These are phyloP conservation scores for Umbelopsis ramanniana DNA, from an alignment of 192 early-diverging fungal genomes.

Conservation along the genomic window DNA sequence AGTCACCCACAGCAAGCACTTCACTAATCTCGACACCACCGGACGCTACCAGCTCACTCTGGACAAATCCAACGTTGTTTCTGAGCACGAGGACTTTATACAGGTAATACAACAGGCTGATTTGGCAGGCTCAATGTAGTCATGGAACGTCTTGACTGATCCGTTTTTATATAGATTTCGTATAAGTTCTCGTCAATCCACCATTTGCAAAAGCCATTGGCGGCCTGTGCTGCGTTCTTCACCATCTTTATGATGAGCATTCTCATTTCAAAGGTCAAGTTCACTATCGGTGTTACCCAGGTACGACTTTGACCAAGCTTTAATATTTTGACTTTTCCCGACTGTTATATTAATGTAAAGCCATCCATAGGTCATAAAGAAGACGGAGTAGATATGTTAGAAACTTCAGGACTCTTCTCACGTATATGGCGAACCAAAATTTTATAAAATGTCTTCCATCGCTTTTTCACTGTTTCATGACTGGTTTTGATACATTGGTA, in stretches of 20 bases:
- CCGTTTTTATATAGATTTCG: constrained; percentile 39
- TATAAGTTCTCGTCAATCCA: constrained; percentile 53
- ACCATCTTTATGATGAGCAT: constrained; percentile 61
- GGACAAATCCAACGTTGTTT: constrained; percentile 70
- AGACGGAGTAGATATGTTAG: constrained; percentile 11
- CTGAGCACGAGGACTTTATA: constrained; percentile 59
- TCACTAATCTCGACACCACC: constrained; percentile 89
- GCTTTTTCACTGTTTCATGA: not conserved
- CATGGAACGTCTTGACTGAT: not conserved
- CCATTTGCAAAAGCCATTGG: constrained; percentile 68
- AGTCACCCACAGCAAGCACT: constrained; percentile 52
- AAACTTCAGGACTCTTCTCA: not conserved
- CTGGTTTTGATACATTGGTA: too few relatives aligned
- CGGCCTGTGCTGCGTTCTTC: constrained; percentile 54
- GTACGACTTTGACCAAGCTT: not conserved
- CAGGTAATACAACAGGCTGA: constrained; percentile 35
- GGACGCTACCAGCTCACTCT: constrained; percentile 86
- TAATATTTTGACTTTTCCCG: too few relatives aligned
- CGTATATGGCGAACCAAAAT: not conserved
- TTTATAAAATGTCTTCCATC: not conserved
- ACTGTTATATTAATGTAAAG: not conserved
- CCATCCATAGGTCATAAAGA: not conserved
- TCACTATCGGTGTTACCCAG: constrained; percentile 53
- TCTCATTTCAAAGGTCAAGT: constrained; percentile 56
- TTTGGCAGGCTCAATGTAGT: not conserved